Base-by-base conservation (phyloP, 1,139 yeast genomes). In the Suzukiozyma palmioleophila region DNA sequence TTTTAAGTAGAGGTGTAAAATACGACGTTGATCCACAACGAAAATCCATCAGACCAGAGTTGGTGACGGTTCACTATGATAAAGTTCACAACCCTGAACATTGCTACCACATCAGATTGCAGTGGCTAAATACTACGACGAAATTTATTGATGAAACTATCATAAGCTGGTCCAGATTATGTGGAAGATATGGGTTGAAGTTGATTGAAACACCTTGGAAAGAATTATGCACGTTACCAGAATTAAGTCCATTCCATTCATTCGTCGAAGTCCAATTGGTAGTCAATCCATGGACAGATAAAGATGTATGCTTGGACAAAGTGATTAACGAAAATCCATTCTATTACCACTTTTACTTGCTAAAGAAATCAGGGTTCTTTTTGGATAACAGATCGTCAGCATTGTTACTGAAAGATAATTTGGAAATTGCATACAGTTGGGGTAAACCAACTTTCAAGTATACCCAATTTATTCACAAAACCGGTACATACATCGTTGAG, bases 151-250 rank as follows among this genome's bases (percentile, higher is more conserved):
- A 94, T 50, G 97, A 92, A 51, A 71, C 88, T n/a, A 75, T 94
- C 25, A 81, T 75, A 32, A 77, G 78, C 38, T 84, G 97, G 85
- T 77, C 89, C 0, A 73, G 96, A 42, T 67, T 83, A 33, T 88
- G 96, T 51, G 95, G 87, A 45, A 62, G 94, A 39, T 89, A 87
- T 56, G 98, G 97, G 0, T 69, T 90, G 48, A 79, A 78, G 42
- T 65, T 94, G 39, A 95, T 88, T n/a, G 97, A 92, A 54, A 81
- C 92, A 0, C 97, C 97, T 0, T 86, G 96, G 82, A 81, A 79
- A 42, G 97, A 90, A 52, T 71, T 89, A 29, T 81, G 92, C 51
- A 77, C 82, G 0, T 70, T 90, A 22, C 95, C 96, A 0, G 66
- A 70, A 10, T 64, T 75, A 31, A 88, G 87, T 48, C 97, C 98